Evolutionary conservation across 257 asterid genomes (phyloP), one percentile per base, ranked within the genome.

Genomic region (Nyctanthes arbortristis): DNA sequence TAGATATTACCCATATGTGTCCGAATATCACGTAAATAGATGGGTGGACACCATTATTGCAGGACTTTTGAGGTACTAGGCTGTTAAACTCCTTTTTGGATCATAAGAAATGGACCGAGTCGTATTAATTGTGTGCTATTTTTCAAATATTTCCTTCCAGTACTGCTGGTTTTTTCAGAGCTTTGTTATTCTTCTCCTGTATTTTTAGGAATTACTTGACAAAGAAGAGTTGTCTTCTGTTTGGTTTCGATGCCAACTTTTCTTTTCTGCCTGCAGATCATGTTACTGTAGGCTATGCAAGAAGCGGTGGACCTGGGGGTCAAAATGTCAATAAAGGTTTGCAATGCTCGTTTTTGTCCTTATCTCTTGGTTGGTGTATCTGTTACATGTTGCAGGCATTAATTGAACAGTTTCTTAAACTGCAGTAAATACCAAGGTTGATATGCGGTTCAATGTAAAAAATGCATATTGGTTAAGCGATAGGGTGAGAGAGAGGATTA

Each of bases 241-340:
- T 61, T 35, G 64, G 59, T 61, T 31, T 66, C 36, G 47, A 36
- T 16, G 61, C n/a, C 56, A 37, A 49, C n/a, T n/a, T 68, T 60
- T 35, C 22, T 37, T 68, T 54, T 69, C 65, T 54, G 57, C 73
- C 31, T 73, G 73, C 87, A 94, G 97, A 94, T 67, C 97, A 87
- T 57, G 97, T 94, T 72, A 78, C 88, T 16, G 80, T 94, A 67
- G 81, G 79, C 81, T 91, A 89, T 79, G 95, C 97, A 49, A 91
- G 89, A 68, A 94, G 97, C 69, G 81, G 98, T 70, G 99, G 96
- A 16, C 97, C 97, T 75, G 96, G 95, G 70, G 99, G 93, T 59
- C 96, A 88, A 83, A 88, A 92, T 84, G 94, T 91, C 75, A 91
- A 91, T 66, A 94, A 85, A 89, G 92, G 99, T 88, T 11, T 29